phyloP scores from a whole-genome alignment of 1,284 basidiomycete species.

The Somion occarium region DNA sequence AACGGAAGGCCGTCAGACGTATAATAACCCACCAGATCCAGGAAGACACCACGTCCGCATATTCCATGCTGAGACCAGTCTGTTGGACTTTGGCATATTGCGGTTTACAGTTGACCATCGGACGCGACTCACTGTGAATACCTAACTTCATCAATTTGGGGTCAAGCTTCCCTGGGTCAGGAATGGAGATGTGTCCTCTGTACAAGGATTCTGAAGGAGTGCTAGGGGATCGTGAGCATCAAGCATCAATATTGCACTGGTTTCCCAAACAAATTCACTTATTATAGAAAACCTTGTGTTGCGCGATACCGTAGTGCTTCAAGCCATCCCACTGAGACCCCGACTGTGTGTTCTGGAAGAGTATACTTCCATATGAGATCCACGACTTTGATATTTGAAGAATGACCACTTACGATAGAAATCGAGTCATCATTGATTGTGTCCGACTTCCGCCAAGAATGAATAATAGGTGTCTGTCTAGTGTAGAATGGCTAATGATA shows the following conservation, averaged over 20 bases:
- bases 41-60: constrained; percentile 61
- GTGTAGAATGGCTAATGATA: constrained; percentile 49
- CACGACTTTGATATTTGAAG: no score
- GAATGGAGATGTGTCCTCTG: constrained; percentile 40
- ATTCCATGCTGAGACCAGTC: constrained; percentile 75
- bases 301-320: constrained; percentile 53
- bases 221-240: constrained; percentile 26
- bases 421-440: constrained; percentile 55
- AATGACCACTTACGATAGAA: constrained; percentile 51
- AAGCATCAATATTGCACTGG: no score
- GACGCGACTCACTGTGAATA: constrained; percentile 52
- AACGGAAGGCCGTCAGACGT: constrained; percentile 35
- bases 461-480: constrained; percentile 41
- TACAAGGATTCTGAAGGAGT: constrained; percentile 42
- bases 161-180: constrained; percentile 49
- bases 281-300: constrained; percentile 60
- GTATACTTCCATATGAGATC: constrained; percentile 3
- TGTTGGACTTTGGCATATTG: constrained; percentile 19
- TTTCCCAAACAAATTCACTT: constrained; percentile 43
- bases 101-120: background rate
- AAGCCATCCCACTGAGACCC: constrained; percentile 75
- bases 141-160: constrained; percentile 47
- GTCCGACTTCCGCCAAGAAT: constrained; percentile 30
- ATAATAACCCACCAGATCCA: constrained; percentile 54
- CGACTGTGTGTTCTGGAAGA: constrained; percentile 64